Evolutionary conservation across 345 rosid genomes (phyloP).

Genomic region (Pseudoturritis turrita): DNA sequence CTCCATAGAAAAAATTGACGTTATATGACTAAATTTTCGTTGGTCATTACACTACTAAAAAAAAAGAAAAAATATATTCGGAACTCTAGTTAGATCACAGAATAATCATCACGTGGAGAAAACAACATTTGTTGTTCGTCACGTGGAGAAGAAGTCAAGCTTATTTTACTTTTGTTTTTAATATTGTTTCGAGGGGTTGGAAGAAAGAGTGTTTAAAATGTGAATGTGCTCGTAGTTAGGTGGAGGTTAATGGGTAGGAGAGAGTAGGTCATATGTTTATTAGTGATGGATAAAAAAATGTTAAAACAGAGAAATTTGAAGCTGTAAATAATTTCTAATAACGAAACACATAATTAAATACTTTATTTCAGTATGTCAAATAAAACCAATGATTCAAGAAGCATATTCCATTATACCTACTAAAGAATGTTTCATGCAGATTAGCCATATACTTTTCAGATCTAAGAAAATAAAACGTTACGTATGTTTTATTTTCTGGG

Average conservation of each 20-base stretch:
- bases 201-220: slow-evolving; percentile 24
- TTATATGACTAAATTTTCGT: no score
- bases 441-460: no score
- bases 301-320: not conserved
- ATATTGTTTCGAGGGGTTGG: not conserved
- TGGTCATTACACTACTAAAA: no score
- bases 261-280: slow-evolving; percentile 9
- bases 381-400: no score
- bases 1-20: no score
- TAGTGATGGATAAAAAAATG: not conserved
- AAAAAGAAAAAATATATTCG: not conserved
- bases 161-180: not conserved
- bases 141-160: slow-evolving; percentile 3
- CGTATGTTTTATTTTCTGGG: no score
- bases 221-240: slow-evolving; percentile 24
- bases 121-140: not conserved
- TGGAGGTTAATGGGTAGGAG: slow-evolving; percentile 13
- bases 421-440: not conserved
- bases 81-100: slow-evolving; percentile 18
- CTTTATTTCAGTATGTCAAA: no score
- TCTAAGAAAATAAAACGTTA: no score
- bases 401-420: no score
- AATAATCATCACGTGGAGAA: slow-evolving; percentile 5
- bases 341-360: no score
- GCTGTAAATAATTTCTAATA: not conserved